Conservation (phyloP, 2,329 filamentous ascomycete genomes). For the Byssochlamys sp. region DNA sequence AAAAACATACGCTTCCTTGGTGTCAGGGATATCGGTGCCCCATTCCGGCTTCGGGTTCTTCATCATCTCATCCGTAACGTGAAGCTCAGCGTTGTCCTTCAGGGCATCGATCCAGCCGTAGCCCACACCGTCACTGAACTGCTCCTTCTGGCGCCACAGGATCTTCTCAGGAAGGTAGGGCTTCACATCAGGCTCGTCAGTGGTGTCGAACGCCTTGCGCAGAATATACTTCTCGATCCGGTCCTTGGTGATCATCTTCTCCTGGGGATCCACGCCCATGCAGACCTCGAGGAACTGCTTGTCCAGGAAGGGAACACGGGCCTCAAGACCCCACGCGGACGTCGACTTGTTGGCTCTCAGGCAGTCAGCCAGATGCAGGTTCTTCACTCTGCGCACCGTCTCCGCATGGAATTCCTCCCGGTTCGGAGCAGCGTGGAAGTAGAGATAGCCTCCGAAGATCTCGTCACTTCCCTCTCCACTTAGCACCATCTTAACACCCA, state of each 20-base stretch:
- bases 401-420: slow-evolving; percentile 91
- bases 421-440: slow-evolving; percentile 91
- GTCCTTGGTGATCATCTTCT: slow-evolving; percentile 90
- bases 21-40: slow-evolving; percentile 84
- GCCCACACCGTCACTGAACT: slow-evolving; percentile 95
- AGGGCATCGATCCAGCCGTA: slow-evolving; percentile 98
- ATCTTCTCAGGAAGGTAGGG: slow-evolving; percentile 94
- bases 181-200: slow-evolving; percentile 66
- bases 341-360: slow-evolving; percentile 98
- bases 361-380: slow-evolving; percentile 92
- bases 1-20: slow-evolving; percentile 75
- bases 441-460: slow-evolving; percentile 96
- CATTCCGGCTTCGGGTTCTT: slow-evolving; percentile 95
- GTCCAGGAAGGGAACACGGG: slow-evolving; percentile 93
- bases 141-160: slow-evolving; percentile 97
- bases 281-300: slow-evolving; percentile 87
- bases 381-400: slow-evolving; percentile 87
- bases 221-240: slow-evolving; percentile 96
- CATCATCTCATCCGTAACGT: slow-evolving; percentile 95
- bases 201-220: slow-evolving; percentile 92
- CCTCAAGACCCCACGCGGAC: slow-evolving; percentile 93
- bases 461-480: slow-evolving; percentile 95
- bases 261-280: slow-evolving; percentile 87
- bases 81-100: slow-evolving; percentile 82
- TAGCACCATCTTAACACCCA: slow-evolving; percentile 99